Evolutionary conservation across 108 stramenopile species (phyloP), one percentile per base, ranked within the genome.

Genomic region (Epithemia pelagica): DNA sequence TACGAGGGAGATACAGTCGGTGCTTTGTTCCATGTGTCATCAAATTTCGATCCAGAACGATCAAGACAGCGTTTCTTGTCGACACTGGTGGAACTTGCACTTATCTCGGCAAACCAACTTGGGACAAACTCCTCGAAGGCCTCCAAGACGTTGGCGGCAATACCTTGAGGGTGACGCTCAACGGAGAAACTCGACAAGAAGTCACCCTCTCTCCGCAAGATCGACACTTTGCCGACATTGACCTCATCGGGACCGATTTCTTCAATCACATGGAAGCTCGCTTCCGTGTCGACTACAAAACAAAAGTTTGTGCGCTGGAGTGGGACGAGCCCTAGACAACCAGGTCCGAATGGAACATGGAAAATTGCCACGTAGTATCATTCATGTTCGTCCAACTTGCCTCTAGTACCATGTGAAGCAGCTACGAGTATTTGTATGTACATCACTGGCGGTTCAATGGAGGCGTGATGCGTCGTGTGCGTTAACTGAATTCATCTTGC

Each of bases 201-300:
- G 52, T 52, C 52, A 52, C 52, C 19, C 52, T 52, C 19, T 52
- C 52, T 19, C 52, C 52, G 19, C 52, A 52, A 19, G 52, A 52
- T 19, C 10, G 52, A 52, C 52, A 52, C 19, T 52, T 52, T 19
- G 52, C 52, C 18, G 52, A 52, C 52, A 52, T 52, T 19, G 19
- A 52, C 52, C 18, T 52, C 10, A 10, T 52, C 19, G 52, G 52
- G 10, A 52, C 52, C 19, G 52, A 52, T 52, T 52, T 52, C 52
- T 52, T 52, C 52, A 52, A 52, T 52, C 52, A 19, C 52, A 52
- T 52, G 52, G 52, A 52, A 10, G 52, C 52, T 52, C 52, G 52
- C 52, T 52, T 52, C 52, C 52, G 52, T 19, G 52, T 52, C 19
- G 52, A 52, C 52, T 52, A 52, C 52, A 19, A 52, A 19, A 52